phyloP scores from a whole-genome alignment of 208 protist genomes.

The Crithidia thermophila region DNA sequence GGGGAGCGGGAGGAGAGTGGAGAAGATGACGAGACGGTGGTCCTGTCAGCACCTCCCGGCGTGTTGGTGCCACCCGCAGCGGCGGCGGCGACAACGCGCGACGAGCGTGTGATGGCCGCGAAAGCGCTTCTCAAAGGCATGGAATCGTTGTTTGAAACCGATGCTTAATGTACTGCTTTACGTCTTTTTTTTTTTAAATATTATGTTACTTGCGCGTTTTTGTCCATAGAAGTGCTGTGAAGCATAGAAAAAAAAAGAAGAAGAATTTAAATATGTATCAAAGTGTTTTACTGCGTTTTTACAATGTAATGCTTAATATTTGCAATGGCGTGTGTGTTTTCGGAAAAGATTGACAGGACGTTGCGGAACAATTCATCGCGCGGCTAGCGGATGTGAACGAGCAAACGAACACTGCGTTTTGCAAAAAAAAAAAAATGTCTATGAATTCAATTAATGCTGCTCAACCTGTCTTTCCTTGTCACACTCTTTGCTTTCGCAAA shows the following conservation, averaged over 20 bases:
- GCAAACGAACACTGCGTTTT: too few species aligned
- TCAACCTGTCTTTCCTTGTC: too few species aligned
- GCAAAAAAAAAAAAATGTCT: too few species aligned
- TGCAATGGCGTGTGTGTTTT: too few species aligned
- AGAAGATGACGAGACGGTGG: not conserved
- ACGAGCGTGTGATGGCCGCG: conserved; percentile 22
- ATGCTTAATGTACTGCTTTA: not conserved
- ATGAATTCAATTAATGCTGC: too few species aligned
- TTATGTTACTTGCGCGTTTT: not conserved
- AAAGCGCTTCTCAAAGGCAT: conserved; percentile 28
- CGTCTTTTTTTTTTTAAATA: not conserved
- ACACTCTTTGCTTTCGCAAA: too few species aligned
- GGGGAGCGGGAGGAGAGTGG: conserved; percentile 2
- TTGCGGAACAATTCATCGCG: too few species aligned
- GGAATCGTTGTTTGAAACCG: conserved; percentile 23
- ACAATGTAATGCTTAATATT: too few species aligned
- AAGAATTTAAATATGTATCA: too few species aligned
- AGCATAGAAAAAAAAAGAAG: not conserved
- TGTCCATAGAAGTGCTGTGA: not conserved
- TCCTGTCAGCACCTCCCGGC: not conserved
- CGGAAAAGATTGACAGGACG: too few species aligned
- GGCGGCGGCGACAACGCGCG: not conserved
- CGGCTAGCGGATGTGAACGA: too few species aligned
- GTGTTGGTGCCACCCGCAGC: not conserved
- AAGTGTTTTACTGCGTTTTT: too few species aligned